phyloP scores from a whole-genome alignment of 139 green algal genomes.

The Dunaliella primolecta region DNA sequence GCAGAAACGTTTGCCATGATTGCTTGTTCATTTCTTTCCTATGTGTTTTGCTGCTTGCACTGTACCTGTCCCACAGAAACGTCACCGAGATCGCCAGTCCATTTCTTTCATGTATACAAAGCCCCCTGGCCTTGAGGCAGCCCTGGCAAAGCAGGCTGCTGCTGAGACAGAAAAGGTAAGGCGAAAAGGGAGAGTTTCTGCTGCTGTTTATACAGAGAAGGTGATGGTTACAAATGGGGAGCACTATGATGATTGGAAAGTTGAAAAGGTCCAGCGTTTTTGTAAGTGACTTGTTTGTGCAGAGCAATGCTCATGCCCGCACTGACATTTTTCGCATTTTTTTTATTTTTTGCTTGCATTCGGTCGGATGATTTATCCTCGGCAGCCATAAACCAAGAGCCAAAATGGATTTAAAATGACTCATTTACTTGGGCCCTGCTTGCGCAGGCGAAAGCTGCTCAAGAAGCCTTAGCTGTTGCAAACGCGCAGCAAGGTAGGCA shows the following conservation, averaged over 20 bases:
- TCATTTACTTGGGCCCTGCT: no score
- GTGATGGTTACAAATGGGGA: background rate
- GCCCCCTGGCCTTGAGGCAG: conserved; percentile 74
- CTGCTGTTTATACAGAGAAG: background rate
- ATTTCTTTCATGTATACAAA: conserved; percentile 75
- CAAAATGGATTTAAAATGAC: no score
- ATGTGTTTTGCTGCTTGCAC: no score
- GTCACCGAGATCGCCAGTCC: conserved; percentile 51
- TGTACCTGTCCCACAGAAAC: conserved; percentile 13
- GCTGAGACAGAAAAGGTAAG: conserved; percentile 5
- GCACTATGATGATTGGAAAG: background rate
- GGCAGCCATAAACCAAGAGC: no score
- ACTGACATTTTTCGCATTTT: no score
- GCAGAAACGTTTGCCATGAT: no score
- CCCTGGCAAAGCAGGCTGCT: conserved; percentile 28
- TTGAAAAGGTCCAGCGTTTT: no score
- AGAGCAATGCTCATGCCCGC: no score
- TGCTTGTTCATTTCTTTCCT: no score
- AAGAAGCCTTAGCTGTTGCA: conserved; percentile 6
- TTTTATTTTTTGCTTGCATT: no score
- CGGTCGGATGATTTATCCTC: no score
- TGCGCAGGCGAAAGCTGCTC: background rate
- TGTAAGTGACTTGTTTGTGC: no score
- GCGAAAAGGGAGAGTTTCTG: background rate
- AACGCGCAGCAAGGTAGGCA: background rate